Conservation (phyloP, 768 basidiomycete genomes). For the Suillus sp. region DNA sequence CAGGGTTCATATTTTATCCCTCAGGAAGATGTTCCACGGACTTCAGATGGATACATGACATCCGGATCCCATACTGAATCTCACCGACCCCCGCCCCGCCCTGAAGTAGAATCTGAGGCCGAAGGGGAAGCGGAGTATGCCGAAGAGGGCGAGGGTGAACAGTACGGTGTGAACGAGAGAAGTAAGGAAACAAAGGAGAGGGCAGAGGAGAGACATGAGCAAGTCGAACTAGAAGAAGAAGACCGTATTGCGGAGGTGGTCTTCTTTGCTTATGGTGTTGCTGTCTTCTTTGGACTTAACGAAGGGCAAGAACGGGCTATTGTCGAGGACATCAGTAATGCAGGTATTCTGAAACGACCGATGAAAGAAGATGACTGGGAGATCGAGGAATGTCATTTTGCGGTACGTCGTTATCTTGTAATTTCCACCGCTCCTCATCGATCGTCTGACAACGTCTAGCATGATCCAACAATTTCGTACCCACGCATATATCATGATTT, state of each 20-base stretch:
- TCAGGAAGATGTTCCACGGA: constrained; percentile 32
- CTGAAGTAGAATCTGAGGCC: constrained; percentile 17
- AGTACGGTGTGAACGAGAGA: constrained; percentile 16
- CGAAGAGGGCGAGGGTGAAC: constrained; percentile 22
- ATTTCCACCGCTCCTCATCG: constrained; percentile 5
- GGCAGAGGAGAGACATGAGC: constrained; percentile 7
- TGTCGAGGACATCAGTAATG: constrained; percentile 78
- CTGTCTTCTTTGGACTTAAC: constrained; percentile 86
- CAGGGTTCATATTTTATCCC: constrained; percentile 78
- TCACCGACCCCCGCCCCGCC: constrained; percentile 25
- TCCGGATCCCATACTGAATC: constrained; percentile 42
- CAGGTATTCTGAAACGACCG: constrained; percentile 65
- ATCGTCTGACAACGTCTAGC: constrained; percentile 44
- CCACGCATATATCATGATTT: constrained; percentile 96
- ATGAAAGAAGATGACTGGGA: constrained; percentile 80
- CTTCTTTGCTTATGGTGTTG: constrained; percentile 87
- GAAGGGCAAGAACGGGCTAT: constrained; percentile 81
- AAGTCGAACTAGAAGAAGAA: constrained; percentile 29
- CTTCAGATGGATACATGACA: constrained; percentile 65
- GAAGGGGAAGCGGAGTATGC: constrained; percentile 17
- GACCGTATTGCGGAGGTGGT: constrained; percentile 71
- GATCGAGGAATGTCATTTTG: constrained; percentile 90
- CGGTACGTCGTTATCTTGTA: constrained; percentile 47
- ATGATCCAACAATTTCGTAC: constrained; percentile 80
- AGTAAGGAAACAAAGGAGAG: constrained; percentile 15